Evolutionary conservation across 2,329 filamentous ascomycete genomes (phyloP).

Genomic region (Ascochyta clinopodiicola): DNA sequence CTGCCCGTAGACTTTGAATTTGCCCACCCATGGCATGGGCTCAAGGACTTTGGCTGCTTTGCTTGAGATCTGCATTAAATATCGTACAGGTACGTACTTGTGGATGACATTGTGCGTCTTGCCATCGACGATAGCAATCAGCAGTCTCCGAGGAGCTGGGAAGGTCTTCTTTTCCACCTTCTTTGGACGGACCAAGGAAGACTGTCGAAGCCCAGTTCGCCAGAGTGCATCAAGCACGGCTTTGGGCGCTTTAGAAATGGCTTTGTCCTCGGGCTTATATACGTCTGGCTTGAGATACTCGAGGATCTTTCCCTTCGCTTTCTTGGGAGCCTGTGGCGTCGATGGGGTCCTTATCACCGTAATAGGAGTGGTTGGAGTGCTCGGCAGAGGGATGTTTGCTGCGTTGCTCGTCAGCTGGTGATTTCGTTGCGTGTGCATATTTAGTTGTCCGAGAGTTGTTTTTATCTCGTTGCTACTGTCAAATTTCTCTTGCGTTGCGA

Average conservation of each 20-base stretch:
- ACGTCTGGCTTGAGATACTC: not conserved
- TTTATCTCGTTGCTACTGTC: not conserved
- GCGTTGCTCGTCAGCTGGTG: not conserved
- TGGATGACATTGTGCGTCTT: not conserved
- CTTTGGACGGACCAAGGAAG: not conserved
- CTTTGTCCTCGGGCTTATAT: not conserved
- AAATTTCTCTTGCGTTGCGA: not conserved
- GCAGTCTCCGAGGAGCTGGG: not conserved
- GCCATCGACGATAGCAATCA: slow-evolving; percentile 1
- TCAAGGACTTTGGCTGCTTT: not conserved
- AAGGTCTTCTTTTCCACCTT: not conserved
- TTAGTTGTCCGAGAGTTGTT: not conserved
- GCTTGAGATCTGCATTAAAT: not conserved
- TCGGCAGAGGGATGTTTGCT: not conserved
- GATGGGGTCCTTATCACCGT: not conserved
- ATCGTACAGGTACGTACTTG: not conserved
- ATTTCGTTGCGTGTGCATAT: not conserved
- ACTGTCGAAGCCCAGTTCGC: not conserved
- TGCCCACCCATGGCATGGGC: not conserved
- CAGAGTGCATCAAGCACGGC: not conserved
- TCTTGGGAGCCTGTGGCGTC: not conserved
- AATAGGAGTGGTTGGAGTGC: not conserved
- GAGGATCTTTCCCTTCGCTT: not conserved
- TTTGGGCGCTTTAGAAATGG: not conserved
- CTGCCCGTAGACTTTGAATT: not conserved